Percentiles rank a stretch among this genome's conserved stretches.
phyloP scores from a whole-genome alignment of 1,284 basidiomycete species.

The Pseudozyma sp. region DNA sequence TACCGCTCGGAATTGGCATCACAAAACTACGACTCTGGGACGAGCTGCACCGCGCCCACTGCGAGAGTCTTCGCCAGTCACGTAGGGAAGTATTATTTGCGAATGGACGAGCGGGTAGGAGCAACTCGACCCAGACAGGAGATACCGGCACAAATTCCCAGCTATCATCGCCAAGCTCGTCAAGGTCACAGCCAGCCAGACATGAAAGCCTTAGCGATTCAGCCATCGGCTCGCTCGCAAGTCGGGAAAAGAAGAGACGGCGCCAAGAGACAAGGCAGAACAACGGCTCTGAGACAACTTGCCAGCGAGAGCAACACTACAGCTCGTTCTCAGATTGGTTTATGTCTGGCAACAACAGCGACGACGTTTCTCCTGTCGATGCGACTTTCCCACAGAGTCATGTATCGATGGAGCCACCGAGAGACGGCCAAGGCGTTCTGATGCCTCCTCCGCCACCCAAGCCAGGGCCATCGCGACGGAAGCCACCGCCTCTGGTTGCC shows the following conservation, averaged over 20 bases:
- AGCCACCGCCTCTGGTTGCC: slow-evolving; percentile 24
- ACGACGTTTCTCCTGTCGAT: neutral
- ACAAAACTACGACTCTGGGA: slow-evolving; percentile 44
- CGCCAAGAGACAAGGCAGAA: neutral
- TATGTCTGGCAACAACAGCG: neutral
- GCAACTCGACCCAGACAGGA: neutral
- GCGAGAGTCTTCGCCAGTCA: slow-evolving; percentile 1
- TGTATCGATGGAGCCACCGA: neutral
- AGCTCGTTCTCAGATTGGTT: slow-evolving; percentile 7
- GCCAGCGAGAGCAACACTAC: neutral
- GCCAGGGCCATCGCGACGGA: slow-evolving; percentile 22
- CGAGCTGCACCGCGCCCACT: slow-evolving; percentile 30
- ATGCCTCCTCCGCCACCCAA: slow-evolving; percentile 26
- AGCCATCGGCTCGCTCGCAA: too few relatives aligned
- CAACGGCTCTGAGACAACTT: too few relatives aligned
- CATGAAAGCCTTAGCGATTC: too few relatives aligned
- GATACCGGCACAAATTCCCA: neutral
- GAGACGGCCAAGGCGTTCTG: slow-evolving; percentile 13
- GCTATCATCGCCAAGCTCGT: neutral
- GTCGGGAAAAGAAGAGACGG: neutral
- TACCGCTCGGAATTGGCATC: slow-evolving; percentile 41
- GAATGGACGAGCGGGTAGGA: neutral
- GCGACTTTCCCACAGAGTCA: neutral
- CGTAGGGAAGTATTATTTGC: neutral
- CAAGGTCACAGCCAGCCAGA: neutral